These are phyloP conservation scores for Cystobasidium pallidum DNA, from an alignment of 1,284 basidiomycete genomes.

Conservation along the genomic window DNA sequence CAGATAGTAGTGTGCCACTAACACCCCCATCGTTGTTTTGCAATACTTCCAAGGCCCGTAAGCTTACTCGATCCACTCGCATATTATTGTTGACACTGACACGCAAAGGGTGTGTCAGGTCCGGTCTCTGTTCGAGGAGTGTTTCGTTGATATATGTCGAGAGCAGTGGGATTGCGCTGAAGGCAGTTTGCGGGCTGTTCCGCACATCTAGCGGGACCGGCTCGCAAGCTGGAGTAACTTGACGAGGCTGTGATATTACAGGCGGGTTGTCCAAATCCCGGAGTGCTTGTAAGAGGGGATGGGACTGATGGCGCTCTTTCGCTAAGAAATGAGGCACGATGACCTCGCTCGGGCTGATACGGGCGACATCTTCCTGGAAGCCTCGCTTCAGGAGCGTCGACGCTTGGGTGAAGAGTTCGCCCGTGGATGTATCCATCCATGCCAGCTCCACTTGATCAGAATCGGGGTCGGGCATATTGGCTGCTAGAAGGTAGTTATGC, in stretches of 20 bases:
- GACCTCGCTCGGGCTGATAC: constrained; percentile 79
- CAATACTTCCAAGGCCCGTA: constrained; percentile 83
- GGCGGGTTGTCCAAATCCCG: constrained; percentile 61
- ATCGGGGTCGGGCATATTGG: constrained; percentile 57
- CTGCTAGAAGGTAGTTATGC: constrained; percentile 83
- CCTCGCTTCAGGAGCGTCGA: constrained; percentile 60
- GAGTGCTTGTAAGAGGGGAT: constrained; percentile 43
- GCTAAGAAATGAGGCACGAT: constrained; percentile 61
- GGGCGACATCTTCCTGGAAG: constrained; percentile 78
- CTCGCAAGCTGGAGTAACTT: not conserved
- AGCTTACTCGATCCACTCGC: constrained; percentile 61
- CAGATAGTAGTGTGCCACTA: constrained; percentile 75
- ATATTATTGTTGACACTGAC: constrained; percentile 39
- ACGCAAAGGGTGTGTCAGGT: constrained; percentile 40
- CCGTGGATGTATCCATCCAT: constrained; percentile 94
- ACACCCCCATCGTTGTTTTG: constrained; percentile 72
- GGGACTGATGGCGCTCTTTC: not conserved
- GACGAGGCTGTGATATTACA: constrained; percentile 56
- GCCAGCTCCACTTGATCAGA: constrained; percentile 66
- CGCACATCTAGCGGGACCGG: too few relatives aligned
- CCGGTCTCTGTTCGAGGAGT: constrained; percentile 42
- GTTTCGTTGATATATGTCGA: constrained; percentile 49
- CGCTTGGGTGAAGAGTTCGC: constrained; percentile 81
- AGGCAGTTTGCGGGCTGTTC: constrained; percentile 11
- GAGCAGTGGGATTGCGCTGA: constrained; percentile 45